These are phyloP conservation scores for Daldinia vernicosa DNA, from an alignment of 495 filamentous ascomycete species.

Conservation along the genomic window DNA sequence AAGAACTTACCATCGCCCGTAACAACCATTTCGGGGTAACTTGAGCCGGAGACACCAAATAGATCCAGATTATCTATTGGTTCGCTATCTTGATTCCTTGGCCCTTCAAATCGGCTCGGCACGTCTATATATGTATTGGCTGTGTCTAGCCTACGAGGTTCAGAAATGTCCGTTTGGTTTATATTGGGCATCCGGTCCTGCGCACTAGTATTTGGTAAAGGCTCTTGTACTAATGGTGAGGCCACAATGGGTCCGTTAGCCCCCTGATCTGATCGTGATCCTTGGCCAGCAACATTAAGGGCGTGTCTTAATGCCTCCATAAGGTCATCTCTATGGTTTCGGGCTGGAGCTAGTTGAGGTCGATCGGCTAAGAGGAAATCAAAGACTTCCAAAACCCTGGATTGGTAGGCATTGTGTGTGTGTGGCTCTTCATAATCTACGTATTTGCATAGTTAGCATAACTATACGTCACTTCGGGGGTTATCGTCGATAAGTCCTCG, in stretches of 20 bases:
- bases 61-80: background rate
- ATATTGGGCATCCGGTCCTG: background rate
- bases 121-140: background rate
- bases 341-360: background rate
- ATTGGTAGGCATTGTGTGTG: background rate
- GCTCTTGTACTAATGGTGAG: background rate
- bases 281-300: constrained; percentile 3
- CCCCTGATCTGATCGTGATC: background rate
- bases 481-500: background rate
- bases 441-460: background rate
- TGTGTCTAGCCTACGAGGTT: background rate
- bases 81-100: background rate
- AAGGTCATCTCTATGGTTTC: background rate
- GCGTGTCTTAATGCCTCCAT: background rate
- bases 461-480: background rate
- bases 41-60: background rate
- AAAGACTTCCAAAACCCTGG: constrained; percentile 8
- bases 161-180: background rate
- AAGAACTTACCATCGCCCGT: background rate
- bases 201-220: background rate
- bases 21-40: background rate
- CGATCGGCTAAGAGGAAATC: background rate
- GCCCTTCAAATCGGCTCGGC: background rate
- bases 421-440: constrained; percentile 18
- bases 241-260: background rate